Base-by-base conservation (phyloP, 768 basidiomycete genomes). In the Strobilomyces dryophilus region DNA sequence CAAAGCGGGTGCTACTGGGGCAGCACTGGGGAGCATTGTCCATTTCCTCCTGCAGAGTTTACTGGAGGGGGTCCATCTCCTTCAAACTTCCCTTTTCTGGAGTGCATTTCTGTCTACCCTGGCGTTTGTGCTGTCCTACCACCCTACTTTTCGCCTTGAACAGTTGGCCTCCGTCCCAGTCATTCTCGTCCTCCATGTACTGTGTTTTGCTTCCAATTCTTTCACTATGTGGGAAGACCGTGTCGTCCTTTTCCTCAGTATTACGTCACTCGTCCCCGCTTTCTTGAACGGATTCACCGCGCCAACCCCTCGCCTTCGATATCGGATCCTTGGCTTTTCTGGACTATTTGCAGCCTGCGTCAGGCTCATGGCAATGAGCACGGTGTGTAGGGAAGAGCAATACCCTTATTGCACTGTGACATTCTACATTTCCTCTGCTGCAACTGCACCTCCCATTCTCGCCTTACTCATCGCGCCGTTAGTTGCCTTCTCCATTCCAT, bases 161-260 rank as follows among this genome's bases (percentile, higher is more conserved):
- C 36, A 66, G 18, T n/a, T 66, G 24, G 62, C 64, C 21, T 46
- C 72, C 18, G 54, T 70, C 2, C 74, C 78, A 1, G 56, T 88
- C 36, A 71, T 83, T 32, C 77, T 87, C 50, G 51, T 82, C 51
- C 73, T 92, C 3, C 94, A 98, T 61, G 70, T 85, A 1, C 49
- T 87, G 4, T 75, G 86, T 8, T 95, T 95, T 27, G 80, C 87
- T 15, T 95, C 94, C 24, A 98, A 98, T 74, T 97, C 94, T 0
- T 95, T 92, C 75, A 92, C 90, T n/a, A 81, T 98, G 68, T 98
- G 94, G 93, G 97, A 99, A 78, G 95, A 98, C 66, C 80, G 80
- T 31, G 75, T 91, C 51, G 76, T 88, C 11, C 80, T 84, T 8
- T 95, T 85, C 77, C 78, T 98, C 49, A 73, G 85, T 54, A 65